Conservation (phyloP, 768 basidiomycete genomes). For the Russula dissimulans region DNA sequence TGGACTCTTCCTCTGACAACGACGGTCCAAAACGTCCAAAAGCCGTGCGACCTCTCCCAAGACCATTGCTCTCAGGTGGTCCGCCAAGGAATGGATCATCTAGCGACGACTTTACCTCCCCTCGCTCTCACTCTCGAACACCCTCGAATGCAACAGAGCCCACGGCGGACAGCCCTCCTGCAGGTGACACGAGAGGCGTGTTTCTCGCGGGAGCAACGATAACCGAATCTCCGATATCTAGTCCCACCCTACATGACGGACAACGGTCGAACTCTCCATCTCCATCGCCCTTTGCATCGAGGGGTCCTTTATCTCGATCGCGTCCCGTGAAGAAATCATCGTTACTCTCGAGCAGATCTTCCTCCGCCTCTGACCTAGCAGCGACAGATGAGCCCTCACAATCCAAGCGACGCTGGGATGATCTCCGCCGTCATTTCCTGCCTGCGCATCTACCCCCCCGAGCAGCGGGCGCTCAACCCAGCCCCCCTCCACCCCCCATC, state of each 20-base stretch:
- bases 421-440: slow-evolving; percentile 45
- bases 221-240: slow-evolving; percentile 9
- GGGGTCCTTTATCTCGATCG: background rate
- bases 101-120: background rate
- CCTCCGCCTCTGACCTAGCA: slow-evolving; percentile 6
- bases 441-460: slow-evolving; percentile 24
- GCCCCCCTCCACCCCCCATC: slow-evolving; percentile 7
- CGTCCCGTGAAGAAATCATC: slow-evolving; percentile 17
- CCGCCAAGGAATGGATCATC: background rate
- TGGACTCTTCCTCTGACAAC: slow-evolving; percentile 4
- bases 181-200: background rate
- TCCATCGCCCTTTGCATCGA: background rate
- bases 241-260: background rate
- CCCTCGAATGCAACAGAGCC: background rate
- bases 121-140: background rate
- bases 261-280: background rate
- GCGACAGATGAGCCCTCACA: slow-evolving; percentile 21
- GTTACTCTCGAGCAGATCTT: slow-evolving; percentile 10
- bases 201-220: background rate
- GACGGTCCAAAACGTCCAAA: background rate
- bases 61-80: background rate
- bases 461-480: slow-evolving; percentile 15
- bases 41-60: background rate
- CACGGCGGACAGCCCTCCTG: background rate
- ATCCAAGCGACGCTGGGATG: slow-evolving; percentile 42